These are phyloP conservation scores for Lentinula edodes DNA, from an alignment of 768 basidiomycete species.

Conservation along the genomic window DNA sequence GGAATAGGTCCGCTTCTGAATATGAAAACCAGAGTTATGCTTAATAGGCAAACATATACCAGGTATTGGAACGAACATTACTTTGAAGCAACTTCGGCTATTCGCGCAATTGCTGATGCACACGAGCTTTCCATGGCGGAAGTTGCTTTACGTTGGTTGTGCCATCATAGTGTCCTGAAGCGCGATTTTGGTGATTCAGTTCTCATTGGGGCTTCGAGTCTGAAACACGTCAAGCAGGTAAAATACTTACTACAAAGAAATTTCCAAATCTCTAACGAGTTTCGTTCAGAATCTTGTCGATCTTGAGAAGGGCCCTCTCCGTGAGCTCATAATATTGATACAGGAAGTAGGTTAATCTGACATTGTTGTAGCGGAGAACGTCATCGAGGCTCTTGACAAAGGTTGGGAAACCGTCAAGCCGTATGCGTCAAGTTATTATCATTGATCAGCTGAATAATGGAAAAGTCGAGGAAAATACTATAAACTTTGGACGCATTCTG, in stretches of 20 bases:
- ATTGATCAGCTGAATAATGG: not conserved
- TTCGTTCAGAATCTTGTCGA: not conserved
- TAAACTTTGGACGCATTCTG: too few relatives aligned
- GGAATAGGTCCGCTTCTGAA: not conserved
- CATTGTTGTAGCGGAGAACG: not conserved
- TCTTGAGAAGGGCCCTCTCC: constrained; percentile 4
- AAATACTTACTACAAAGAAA: not conserved
- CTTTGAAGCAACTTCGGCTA: constrained; percentile 41
- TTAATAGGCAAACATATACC: not conserved
- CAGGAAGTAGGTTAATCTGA: not conserved
- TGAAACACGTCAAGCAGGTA: constrained; percentile 14
- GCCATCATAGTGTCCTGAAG: constrained; percentile 48
- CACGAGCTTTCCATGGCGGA: constrained; percentile 44
- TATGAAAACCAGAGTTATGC: not conserved
- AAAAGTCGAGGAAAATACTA: too few relatives aligned
- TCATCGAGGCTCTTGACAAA: not conserved
- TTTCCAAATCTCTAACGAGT: not conserved
- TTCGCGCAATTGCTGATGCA: constrained; percentile 39
- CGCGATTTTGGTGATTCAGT: constrained; percentile 44
- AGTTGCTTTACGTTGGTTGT: constrained; percentile 57
- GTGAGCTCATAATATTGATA: not conserved
- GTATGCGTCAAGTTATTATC: not conserved
- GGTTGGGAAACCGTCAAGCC: not conserved
- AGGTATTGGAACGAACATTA: constrained; percentile 52
- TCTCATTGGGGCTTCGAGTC: constrained; percentile 58